phyloP scores from a whole-genome alignment of 2,329 filamentous ascomycete genomes.

The Alternaria arbusti region DNA sequence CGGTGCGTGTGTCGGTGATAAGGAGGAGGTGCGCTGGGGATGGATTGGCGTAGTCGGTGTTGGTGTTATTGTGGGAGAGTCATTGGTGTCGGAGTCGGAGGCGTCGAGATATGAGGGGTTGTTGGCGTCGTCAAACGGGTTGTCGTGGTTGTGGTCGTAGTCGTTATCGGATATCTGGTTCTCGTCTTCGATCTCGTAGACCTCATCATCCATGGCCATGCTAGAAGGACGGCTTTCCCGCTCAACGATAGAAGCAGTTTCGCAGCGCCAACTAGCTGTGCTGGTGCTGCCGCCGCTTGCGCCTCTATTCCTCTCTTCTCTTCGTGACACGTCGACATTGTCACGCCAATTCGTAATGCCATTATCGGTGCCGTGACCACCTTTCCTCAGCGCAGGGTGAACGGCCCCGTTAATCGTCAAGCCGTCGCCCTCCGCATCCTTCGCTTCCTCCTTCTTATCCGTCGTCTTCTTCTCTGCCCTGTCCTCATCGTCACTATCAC shows the following conservation, averaged over 20 bases:
- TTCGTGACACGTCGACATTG: background rate
- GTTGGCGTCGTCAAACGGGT: background rate
- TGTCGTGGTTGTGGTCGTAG: background rate
- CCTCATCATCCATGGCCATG: background rate
- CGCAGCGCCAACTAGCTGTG: background rate
- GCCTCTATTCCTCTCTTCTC: background rate
- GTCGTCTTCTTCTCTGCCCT: background rate
- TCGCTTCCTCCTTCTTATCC: background rate
- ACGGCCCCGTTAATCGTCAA: background rate
- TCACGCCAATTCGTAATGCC: too few relatives aligned
- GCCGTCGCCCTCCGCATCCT: background rate
- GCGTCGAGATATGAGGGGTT: background rate
- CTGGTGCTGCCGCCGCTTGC: background rate
- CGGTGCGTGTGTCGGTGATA: background rate
- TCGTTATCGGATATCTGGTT: background rate
- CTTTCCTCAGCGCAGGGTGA: background rate
- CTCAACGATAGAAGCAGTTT: background rate
- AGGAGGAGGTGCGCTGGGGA: background rate
- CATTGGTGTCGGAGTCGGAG: background rate
- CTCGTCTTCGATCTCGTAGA: background rate
- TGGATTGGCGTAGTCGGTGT: background rate
- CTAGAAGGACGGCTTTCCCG: background rate
- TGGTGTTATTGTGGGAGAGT: background rate
- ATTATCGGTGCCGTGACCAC: background rate
- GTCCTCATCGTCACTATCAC: accelerated